Evolutionary conservation across 2,329 filamentous ascomycete species (phyloP).

Genomic region (Phymatotrichopsis omnivora): DNA sequence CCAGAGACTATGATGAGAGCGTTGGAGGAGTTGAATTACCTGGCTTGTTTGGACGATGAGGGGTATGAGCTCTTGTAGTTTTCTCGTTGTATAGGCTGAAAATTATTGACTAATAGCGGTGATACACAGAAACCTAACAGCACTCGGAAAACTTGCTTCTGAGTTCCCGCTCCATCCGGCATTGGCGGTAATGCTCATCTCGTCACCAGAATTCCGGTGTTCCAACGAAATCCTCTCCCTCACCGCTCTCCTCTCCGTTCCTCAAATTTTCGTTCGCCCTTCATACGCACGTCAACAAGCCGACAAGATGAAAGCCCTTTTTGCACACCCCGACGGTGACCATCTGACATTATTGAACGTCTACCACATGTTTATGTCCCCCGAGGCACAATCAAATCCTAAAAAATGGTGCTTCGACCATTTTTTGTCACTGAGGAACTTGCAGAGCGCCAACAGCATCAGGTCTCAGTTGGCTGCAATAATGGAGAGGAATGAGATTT

Average conservation of each 20-base stretch:
- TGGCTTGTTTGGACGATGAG: constrained; percentile 92
- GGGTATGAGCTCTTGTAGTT: constrained; percentile 39
- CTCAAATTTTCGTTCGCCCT: constrained; percentile 85
- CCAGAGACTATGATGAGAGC: constrained; percentile 98
- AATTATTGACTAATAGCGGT: constrained; percentile 3
- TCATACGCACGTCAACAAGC: constrained; percentile 76
- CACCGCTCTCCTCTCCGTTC: constrained; percentile 85
- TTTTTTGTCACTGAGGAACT: constrained; percentile 78
- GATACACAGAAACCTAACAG: constrained; percentile 55
- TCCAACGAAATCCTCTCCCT: constrained; percentile 97
- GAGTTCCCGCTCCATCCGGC: constrained; percentile 93
- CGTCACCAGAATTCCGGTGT: constrained; percentile 95
- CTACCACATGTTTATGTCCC: constrained; percentile 89
- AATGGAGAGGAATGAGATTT: constrained; percentile 85
- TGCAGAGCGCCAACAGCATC: constrained; percentile 89
- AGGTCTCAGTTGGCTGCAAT: constrained; percentile 85
- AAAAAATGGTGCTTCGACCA: constrained; percentile 97
- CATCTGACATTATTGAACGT: constrained; percentile 94
- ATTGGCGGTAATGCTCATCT: constrained; percentile 94
- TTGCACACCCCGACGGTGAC: constrained; percentile 86
- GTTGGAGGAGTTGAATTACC: constrained; percentile 92
- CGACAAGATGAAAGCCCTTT: constrained; percentile 94
- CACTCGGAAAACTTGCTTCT: constrained; percentile 74
- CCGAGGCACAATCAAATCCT: constrained; percentile 57
- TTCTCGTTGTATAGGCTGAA: background rate